Evolutionary conservation across 2,329 filamentous ascomycete genomes (phyloP).

Genomic region (Alternaria ethzedia): DNA sequence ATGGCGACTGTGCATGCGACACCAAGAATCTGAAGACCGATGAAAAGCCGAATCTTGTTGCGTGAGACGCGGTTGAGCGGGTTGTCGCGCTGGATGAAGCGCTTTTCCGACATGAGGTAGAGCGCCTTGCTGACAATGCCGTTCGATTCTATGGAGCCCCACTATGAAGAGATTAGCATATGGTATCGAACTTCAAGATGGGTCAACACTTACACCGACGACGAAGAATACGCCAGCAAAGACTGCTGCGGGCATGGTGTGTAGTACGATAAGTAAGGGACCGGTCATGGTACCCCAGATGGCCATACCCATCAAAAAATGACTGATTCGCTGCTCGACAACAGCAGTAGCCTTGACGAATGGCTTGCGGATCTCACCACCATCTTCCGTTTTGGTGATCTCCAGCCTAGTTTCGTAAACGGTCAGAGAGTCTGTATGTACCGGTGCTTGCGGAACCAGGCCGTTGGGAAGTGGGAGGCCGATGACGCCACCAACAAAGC

Average conservation of each 20-base stretch:
- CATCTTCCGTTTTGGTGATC: constrained; percentile 50
- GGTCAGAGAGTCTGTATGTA: constrained; percentile 62
- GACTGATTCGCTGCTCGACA: constrained; percentile 60
- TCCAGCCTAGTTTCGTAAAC: constrained; percentile 43
- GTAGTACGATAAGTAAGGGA: constrained; percentile 57
- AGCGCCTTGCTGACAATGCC: constrained; percentile 58
- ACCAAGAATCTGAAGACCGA: constrained; percentile 56
- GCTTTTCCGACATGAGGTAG: constrained; percentile 54
- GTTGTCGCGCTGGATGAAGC: constrained; percentile 57
- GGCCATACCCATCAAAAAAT: constrained; percentile 62
- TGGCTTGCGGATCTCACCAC: constrained; percentile 53
- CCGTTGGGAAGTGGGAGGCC: constrained; percentile 62
- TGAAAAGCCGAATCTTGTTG: constrained; percentile 56
- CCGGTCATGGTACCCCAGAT: constrained; percentile 63
- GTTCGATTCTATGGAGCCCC: constrained; percentile 55
- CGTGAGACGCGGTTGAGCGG: constrained; percentile 52
- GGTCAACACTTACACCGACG: constrained; percentile 52
- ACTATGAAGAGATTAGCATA: constrained; percentile 30
- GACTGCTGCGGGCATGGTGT: constrained; percentile 59
- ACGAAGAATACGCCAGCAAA: constrained; percentile 63
- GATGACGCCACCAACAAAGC: constrained; percentile 59
- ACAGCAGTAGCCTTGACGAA: constrained; percentile 54
- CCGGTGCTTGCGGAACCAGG: constrained; percentile 62
- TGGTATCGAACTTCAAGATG: not conserved
- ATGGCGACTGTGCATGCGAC: constrained; percentile 61